Evolutionary conservation across 148 eudicot species (phyloP).

Genomic region (Spergularia bocconei): DNA sequence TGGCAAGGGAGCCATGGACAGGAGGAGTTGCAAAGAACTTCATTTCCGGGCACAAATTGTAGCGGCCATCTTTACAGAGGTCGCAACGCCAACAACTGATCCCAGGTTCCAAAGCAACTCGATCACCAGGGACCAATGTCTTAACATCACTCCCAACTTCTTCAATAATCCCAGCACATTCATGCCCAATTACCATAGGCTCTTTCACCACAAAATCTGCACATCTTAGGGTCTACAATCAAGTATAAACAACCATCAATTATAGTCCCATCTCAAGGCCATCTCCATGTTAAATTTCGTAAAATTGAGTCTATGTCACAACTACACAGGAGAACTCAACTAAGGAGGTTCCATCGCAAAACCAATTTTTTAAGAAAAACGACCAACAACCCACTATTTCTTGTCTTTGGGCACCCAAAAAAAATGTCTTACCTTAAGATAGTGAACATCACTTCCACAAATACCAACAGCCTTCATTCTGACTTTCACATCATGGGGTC

Average conservation of each 20-base stretch:
- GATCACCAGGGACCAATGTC: constrained; percentile 48
- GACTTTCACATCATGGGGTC: constrained; percentile 85
- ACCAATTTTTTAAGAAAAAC: too few species aligned
- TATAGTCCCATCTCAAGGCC: neutral
- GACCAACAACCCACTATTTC: too few species aligned
- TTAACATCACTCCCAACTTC: constrained; percentile 82
- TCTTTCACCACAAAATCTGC: constrained; percentile 81
- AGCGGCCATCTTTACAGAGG: constrained; percentile 67
- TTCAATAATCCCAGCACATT: constrained; percentile 82
- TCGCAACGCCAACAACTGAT: constrained; percentile 72
- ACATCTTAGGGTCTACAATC: constrained; percentile 51
- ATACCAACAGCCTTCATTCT: constrained; percentile 98
- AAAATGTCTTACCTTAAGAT: constrained; percentile 61
- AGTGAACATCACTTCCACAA: constrained; percentile 99
- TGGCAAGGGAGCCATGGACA: constrained; percentile 79
- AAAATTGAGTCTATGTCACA: too few species aligned
- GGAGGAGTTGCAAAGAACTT: constrained; percentile 94
- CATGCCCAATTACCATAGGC: constrained; percentile 91
- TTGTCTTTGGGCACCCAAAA: neutral
- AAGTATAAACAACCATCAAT: neutral
- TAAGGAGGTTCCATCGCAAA: too few species aligned
- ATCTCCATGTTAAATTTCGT: neutral
- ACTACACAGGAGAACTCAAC: too few species aligned
- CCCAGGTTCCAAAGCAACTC: constrained; percentile 87
- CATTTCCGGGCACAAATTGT: constrained; percentile 86